A percentile compares a stretch with the other conserved stretches of the same genome.
phyloP scores from a whole-genome alignment of 1,284 basidiomycete species.

The Cutaneotrichosporon sp. region DNA sequence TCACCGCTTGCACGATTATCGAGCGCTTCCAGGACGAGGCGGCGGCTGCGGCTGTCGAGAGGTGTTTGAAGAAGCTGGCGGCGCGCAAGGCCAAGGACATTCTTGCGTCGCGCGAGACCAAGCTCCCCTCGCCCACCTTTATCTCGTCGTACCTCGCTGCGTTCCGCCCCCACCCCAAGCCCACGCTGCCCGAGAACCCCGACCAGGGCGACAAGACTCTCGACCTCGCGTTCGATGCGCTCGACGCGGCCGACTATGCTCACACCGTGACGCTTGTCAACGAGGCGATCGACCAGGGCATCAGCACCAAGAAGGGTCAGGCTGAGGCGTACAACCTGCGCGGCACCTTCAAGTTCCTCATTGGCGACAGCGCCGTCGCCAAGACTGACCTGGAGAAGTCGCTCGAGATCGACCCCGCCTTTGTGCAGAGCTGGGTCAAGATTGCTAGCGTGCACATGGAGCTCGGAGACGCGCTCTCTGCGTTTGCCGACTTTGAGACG shows the following conservation, averaged over 20 bases:
- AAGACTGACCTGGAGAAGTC: slow-evolving; percentile 80
- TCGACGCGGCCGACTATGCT: slow-evolving; percentile 80
- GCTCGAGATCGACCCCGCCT: slow-evolving; percentile 68
- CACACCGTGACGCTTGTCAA: slow-evolving; percentile 78
- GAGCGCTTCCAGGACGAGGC: slow-evolving; percentile 85
- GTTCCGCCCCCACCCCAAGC: slow-evolving; percentile 77
- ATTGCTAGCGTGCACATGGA: slow-evolving; percentile 98
- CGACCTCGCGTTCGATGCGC: slow-evolving; percentile 74
- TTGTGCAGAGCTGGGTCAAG: slow-evolving; percentile 93
- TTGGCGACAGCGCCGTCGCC: slow-evolving; percentile 79
- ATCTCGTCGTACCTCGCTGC: slow-evolving; percentile 95
- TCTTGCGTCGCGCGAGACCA: slow-evolving; percentile 67
- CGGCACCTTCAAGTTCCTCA: slow-evolving; percentile 96
- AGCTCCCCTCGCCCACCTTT: slow-evolving; percentile 87
- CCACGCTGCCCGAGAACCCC: slow-evolving; percentile 71
- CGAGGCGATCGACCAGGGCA: slow-evolving; percentile 83
- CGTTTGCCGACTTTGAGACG: slow-evolving; percentile 85
- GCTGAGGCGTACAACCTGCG: slow-evolving; percentile 90
- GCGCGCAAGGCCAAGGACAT: slow-evolving; percentile 70
- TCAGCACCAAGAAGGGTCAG: slow-evolving; percentile 72
- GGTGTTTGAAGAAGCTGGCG: slow-evolving; percentile 84
- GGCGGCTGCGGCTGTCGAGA: slow-evolving; percentile 80
- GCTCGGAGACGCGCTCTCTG: slow-evolving; percentile 67
- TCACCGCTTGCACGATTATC: slow-evolving; percentile 91
- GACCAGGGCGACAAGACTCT: slow-evolving; percentile 78